A percentile compares a stretch with the other conserved stretches of the same genome.
Evolutionary conservation across 176 grass and related monocot species (phyloP).

Genomic region (Carex cristatella): DNA sequence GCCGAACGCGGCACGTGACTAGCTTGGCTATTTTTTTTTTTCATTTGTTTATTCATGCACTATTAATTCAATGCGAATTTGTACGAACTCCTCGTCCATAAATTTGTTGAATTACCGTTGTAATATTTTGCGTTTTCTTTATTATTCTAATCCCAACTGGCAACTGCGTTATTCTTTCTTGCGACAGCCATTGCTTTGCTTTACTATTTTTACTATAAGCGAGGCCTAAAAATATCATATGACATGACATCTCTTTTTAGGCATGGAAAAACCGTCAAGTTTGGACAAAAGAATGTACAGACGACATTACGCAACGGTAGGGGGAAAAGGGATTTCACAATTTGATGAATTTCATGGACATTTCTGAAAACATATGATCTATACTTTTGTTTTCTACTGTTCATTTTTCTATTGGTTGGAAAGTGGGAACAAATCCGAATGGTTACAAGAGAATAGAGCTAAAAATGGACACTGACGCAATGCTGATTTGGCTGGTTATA

Average conservation of each 20-base stretch:
- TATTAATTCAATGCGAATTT: neutral
- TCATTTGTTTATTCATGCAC: neutral
- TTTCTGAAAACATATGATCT: neutral
- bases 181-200: neutral
- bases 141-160: neutral
- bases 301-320: neutral
- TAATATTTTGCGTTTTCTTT: neutral
- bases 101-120: neutral
- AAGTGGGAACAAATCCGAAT: constrained; percentile 4
- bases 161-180: neutral
- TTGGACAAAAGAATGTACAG: neutral
- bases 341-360: neutral
- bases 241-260: neutral
- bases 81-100: neutral
- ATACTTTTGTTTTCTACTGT: neutral
- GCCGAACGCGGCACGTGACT: constrained; percentile 28
- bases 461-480: constrained; percentile 13
- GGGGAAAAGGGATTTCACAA: neutral
- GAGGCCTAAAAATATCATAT: neutral
- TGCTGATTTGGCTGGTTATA: constrained; percentile 1
- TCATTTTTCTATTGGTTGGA: neutral
- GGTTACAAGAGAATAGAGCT: constrained; percentile 10
- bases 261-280: neutral
- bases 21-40: neutral
- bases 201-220: neutral